Base-by-base conservation (phyloP, 108 stramenopile genomes). In the Chaetoceros tenuissimus region DNA sequence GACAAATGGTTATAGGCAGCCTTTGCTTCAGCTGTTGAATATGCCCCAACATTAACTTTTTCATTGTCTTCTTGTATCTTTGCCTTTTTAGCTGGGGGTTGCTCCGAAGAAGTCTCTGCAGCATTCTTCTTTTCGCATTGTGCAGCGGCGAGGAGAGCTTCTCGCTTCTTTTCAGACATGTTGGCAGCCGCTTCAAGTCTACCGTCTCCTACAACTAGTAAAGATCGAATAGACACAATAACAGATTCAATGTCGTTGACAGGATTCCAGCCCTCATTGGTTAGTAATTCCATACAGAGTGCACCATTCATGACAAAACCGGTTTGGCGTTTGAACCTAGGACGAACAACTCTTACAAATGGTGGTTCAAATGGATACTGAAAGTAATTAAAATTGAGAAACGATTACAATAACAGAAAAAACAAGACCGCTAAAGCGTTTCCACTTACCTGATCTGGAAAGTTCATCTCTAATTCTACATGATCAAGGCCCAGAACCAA, bases 231-330 rank as follows among this genome's bases (percentile, higher is more conserved):
- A 23, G 80, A 82, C 10, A 95, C 94, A 68, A 95, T 92, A 55
- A 95, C 94, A 71, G 70, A 77, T 52, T 95, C 94, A 67, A 95
- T 95, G 57, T 95, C 94, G 57, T 95, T 95, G 48, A 92, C 77
- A 3, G 94, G 90, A 49, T 92, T 95, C 94, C 94, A 95, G 29
- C 94, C 94, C 46, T 95, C 84, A 34, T 86, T 92, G 28, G 91
- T 95, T 45, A 95, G 72, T 18, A 95, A 72, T 68, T 95, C 94
- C 89, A 92, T 91, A 52, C 94, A 95, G 28, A 95, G 73, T 27
- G 94, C 94, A 34, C 94, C 94, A 62, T 88, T 90, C 83, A 95
- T 92, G 26, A 95, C 91, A 62, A 92, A 95, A n/a, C 94, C 94
- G 3, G 90, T 92, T 62, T 88, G 86, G 40, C 81, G 67, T 60